Conservation (phyloP, 176 grass and related monocot species). For the Carex cristatella region DNA sequence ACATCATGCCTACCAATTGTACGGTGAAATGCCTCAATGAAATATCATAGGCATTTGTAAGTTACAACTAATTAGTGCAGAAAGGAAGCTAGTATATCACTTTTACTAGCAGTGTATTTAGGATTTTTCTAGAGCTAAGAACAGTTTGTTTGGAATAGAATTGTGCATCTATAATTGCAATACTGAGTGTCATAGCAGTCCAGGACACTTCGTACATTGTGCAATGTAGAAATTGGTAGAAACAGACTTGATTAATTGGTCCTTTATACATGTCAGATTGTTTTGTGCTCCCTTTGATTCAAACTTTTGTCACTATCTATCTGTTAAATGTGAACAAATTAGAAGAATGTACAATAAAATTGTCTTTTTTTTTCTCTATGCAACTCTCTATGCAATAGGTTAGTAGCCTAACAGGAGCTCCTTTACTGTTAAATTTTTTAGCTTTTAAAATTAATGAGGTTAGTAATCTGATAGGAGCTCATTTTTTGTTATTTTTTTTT, state of each 20-base stretch:
- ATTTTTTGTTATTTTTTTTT: too few species aligned
- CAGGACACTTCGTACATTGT: neutral
- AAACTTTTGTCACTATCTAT: neutral
- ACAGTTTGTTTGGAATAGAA: neutral
- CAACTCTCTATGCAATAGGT: too few species aligned
- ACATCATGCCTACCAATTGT: too few species aligned
- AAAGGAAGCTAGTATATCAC: neutral
- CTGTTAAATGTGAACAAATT: neutral
- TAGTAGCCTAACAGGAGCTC: too few species aligned
- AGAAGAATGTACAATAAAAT: conserved; percentile 3
- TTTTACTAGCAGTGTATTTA: neutral
- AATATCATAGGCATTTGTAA: too few species aligned
- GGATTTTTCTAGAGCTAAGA: neutral
- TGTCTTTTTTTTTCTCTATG: neutral
- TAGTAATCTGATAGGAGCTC: too few species aligned
- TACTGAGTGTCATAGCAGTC: neutral
- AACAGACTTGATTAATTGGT: too few species aligned
- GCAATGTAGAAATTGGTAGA: neutral
- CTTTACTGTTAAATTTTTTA: too few species aligned
- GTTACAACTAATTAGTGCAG: neutral
- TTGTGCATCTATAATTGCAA: neutral
- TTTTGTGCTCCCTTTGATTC: neutral
- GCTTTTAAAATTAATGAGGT: too few species aligned
- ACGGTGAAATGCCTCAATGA: too few species aligned
- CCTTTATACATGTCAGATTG: neutral